Evolutionary conservation across 2,329 filamentous ascomycete genomes (phyloP), one percentile per base, ranked within the genome.

Genomic region (Penicillium sp.): DNA sequence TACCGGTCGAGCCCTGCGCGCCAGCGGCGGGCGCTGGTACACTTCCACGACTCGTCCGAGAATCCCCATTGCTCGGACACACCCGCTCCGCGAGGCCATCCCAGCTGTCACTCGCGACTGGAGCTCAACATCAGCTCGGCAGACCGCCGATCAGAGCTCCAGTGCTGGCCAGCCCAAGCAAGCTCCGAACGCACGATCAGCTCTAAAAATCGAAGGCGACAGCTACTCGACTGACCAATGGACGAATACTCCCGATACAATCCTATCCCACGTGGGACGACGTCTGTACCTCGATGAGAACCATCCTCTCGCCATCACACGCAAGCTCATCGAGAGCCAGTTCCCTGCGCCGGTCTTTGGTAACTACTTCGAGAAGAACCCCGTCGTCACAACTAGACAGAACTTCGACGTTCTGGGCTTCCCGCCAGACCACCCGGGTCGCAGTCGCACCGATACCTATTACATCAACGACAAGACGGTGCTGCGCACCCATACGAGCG

Each of bases 331-430:
- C 73, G 91, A 98, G 81, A 92, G 91, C 58, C 89, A 90, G 65
- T 99, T 98, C 75, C 89, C 92, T 0, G 75, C 76, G 3, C 87
- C 90, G 1, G 86, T 85, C 10, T 97, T 89, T 80, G 88, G 86
- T 62, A 88, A 91, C 71, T 88, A 97, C 82, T 92, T 92, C 73
- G 83, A 87, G 58, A 87, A 93, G 72, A 88, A 90, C 68, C 94
- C 95, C 0, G 88, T 97, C 44, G 95, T 98, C 26, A 89, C 90
- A 37, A 91, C 92, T 2, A 79, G 83, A 12, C 91, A 97, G 74
- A 99, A 99, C 77, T 99, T 99, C 75, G 95, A 99, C 79, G 95
- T 93, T n/a, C 83, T 99, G 8, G 93, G 93, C 49, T 98, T 99
- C 74, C 90, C 93, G 0, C 73, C 83, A 7, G 91, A 97, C 75